These are phyloP conservation scores for Polymyxa betae DNA, from an alignment of 208 protist genomes.

Conservation along the genomic window DNA sequence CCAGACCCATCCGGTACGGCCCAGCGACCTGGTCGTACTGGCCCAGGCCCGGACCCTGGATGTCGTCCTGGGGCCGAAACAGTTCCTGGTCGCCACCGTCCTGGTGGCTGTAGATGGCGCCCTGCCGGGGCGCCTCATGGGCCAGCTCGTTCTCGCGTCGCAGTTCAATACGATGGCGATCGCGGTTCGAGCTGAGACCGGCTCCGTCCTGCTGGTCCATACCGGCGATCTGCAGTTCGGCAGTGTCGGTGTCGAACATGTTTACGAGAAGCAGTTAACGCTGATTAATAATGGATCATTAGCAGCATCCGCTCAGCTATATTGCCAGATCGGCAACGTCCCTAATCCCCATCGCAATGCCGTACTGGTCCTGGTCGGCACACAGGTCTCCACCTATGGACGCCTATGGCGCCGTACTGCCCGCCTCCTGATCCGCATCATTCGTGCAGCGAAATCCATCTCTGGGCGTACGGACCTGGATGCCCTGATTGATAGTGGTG, in stretches of 20 bases:
- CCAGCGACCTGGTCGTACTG: neutral
- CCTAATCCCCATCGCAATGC: neutral
- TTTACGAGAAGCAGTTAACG: constrained; percentile 9
- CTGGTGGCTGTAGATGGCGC: neutral
- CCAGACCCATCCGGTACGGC: neutral
- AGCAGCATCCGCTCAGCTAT: neutral
- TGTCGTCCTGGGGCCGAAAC: neutral
- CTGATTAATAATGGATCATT: neutral
- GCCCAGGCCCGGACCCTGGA: neutral
- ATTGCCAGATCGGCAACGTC: neutral
- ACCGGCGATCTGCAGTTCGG: constrained; percentile 12
- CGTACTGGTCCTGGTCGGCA: neutral
- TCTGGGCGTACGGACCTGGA: no score
- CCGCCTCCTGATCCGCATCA: neutral
- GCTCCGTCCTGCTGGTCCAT: neutral
- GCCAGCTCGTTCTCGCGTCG: neutral
- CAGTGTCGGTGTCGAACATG: constrained; percentile 18
- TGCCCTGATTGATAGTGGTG: no score
- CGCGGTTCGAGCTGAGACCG: neutral
- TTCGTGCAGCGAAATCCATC: neutral
- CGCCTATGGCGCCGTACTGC: neutral
- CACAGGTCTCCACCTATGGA: neutral
- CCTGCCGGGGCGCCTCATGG: neutral
- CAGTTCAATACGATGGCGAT: constrained; percentile 32
- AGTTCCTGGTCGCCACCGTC: neutral